These are phyloP conservation scores for Polytrichum commune DNA, from an alignment of 225 moss, liverwort and hornwort species.

Conservation along the genomic window DNA sequence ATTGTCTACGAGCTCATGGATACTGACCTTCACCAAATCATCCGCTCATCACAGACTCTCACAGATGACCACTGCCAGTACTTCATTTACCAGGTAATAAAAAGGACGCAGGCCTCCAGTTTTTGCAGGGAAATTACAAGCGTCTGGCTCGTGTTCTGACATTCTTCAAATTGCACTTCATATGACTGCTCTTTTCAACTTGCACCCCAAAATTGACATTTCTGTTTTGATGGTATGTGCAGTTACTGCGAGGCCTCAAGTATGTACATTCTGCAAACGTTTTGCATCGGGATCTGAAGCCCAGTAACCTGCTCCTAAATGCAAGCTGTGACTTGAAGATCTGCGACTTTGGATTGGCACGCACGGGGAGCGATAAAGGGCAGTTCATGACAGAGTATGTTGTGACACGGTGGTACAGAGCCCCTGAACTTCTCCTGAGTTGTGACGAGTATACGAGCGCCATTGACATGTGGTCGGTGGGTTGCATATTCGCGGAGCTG, in stretches of 20 bases:
- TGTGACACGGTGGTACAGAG: constrained; percentile 95
- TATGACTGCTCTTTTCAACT: too few relatives aligned
- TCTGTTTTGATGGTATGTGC: constrained; percentile 6
- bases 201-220: too few relatives aligned
- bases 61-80: constrained; percentile 99
- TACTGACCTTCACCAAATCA: constrained; percentile 97
- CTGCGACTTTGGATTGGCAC: constrained; percentile 94
- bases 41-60: constrained; percentile 93
- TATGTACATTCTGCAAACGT: constrained; percentile 97
- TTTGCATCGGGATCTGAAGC: constrained; percentile 92
- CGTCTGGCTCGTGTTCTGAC: too few relatives aligned
- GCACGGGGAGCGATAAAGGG: constrained; percentile 92
- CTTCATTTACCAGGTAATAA: constrained; percentile 89
- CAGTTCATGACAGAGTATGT: constrained; percentile 99
- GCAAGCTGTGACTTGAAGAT: constrained; percentile 98
- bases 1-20: constrained; percentile 99
- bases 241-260: constrained; percentile 90
- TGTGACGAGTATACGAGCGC: constrained; percentile 96
- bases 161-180: too few relatives aligned
- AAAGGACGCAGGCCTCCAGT: too few relatives aligned
- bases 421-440: constrained; percentile 86
- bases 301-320: constrained; percentile 85
- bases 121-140: too few relatives aligned
- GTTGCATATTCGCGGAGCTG: constrained; percentile 96
- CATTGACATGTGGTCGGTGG: constrained; percentile 99